Evolutionary conservation across 2,329 filamentous ascomycete genomes (phyloP), one percentile per base, ranked within the genome.

Genomic region (Xylaria sp.): DNA sequence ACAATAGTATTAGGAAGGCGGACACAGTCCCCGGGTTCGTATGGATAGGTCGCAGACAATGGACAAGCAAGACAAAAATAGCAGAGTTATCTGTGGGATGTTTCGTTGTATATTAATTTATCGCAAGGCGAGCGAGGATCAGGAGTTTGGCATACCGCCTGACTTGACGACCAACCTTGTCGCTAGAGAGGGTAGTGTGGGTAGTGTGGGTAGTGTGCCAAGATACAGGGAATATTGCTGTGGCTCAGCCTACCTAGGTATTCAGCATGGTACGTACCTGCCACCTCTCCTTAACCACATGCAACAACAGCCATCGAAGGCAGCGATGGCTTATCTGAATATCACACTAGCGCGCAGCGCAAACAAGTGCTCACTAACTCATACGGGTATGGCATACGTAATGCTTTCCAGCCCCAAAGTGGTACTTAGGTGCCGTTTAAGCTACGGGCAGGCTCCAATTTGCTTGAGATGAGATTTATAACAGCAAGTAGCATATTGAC

Each of bases 11-110:
- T 68, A 68, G 70, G 60, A 63, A 56, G 61, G 54, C 48, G 58
- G 72, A 71, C 60, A 50, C 70, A 61, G 63, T 70, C 62, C 52
- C 58, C 66, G 61, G 44, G 56, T 51, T 74, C 65, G 62, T 68
- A 59, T 50, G 59, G 52, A 46, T 50, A 58, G 62, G 68, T 51
- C 65, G 37, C 64, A 63, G 57, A 60, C 62, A 56, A 55, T 55
- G 63, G 57, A 39, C 61, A 57, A 44, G 61, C 56, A 63, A 57
- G 69, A 50, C 25, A 63, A 62, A 64, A 63, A 34, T 28, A 28
- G 60, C 50, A 61, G 70, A 50, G 60, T 58, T 70, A 62, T 41
- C 60, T 63, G 59, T 63, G 64, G 57, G 51, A 68, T 54, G 56
- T 57, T 65, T 13, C 59, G 51, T 34, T 65, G 62, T 66, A 50